Base-by-base conservation (phyloP, 1,284 basidiomycete genomes). In the Boletus smithii region DNA sequence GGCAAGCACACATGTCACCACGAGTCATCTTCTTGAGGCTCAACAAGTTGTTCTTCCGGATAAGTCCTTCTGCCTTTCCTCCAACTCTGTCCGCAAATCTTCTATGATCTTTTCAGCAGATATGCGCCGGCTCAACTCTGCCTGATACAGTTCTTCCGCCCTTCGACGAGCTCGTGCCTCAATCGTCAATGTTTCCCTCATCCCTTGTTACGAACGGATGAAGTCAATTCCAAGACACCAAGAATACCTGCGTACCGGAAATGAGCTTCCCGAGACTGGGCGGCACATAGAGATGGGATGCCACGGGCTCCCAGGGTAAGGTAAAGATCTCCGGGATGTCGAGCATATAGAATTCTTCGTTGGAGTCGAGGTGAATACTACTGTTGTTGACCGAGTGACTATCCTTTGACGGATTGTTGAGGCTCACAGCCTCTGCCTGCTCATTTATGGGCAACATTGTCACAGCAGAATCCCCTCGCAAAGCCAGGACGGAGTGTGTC, bases 191-290 rank as follows among this genome's bases (percentile, higher is more conserved):
- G 68, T 61, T 48, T 55, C 63, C 35, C 57, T 67, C 71, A 71
- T 72, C 49, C 59, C 69, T 67, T 52, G 43, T 40, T 16, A 41
- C n/a, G 30, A 23, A 38, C 4, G 18, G 18, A 43, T 65, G n/a
- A 49, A 42, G 22, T 43, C 24, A 34, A 33, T 18, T 30, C 35
- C 3, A 16, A 39, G n/a, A 30, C 27, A n/a, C 24, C 20, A 47
- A 46, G 18, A 9, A 41, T 20, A 31, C 7, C 27, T 18, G 36
- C 65, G 40, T 47, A 72, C 69, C 61, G 30, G 65, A 60, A 34
- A 73, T 57, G 31, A 73, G 66, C 40, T 60, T 67, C 30, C 59
- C 60, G 8, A 72, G 53, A 8, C 59, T 52, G 1, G 67, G 65
- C 0, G 70, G 70, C 9, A 73, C 62, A 43, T 71, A 73, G 8